These are phyloP conservation scores for Coffea humblotiana DNA, from an alignment of 305 asterid genomes.

Conservation along the genomic window DNA sequence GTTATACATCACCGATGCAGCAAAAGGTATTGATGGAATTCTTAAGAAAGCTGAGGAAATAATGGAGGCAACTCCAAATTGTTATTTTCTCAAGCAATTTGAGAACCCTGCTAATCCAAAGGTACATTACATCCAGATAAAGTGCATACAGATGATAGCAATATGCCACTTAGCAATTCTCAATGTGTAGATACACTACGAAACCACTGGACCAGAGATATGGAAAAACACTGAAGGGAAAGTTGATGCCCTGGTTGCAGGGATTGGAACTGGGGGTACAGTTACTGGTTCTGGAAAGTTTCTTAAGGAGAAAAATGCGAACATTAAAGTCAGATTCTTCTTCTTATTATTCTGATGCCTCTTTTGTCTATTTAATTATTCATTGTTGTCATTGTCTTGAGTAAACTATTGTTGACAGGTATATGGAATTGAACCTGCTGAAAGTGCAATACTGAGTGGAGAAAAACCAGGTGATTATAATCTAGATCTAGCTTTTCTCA, in stretches of 20 bases:
- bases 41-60: constrained; percentile 34
- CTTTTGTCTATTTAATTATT: neutral
- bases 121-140: constrained; percentile 23
- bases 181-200: constrained; percentile 38
- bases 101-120: constrained; percentile 50
- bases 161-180: constrained; percentile 10
- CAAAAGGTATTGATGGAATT: constrained; percentile 36
- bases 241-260: constrained; percentile 39
- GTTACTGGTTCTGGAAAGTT: constrained; percentile 48
- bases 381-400: neutral
- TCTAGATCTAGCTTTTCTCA: neutral
- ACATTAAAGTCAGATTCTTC: constrained; percentile 26
- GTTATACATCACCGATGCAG: constrained; percentile 29
- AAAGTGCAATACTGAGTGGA: constrained; percentile 42
- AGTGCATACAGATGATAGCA: neutral
- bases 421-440: constrained; percentile 45
- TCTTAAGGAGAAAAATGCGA: constrained; percentile 46
- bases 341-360: neutral
- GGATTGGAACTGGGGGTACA: constrained; percentile 54
- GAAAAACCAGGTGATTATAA: constrained; percentile 33
- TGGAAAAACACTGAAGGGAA: constrained; percentile 40
- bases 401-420: constrained; percentile 24
- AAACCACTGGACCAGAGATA: constrained; percentile 55
- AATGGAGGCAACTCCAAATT: constrained; percentile 34
- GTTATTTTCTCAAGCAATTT: constrained; percentile 39